Evolutionary conservation across 495 filamentous ascomycete genomes (phyloP).

Genomic region (Xylaria flabelliformis): DNA sequence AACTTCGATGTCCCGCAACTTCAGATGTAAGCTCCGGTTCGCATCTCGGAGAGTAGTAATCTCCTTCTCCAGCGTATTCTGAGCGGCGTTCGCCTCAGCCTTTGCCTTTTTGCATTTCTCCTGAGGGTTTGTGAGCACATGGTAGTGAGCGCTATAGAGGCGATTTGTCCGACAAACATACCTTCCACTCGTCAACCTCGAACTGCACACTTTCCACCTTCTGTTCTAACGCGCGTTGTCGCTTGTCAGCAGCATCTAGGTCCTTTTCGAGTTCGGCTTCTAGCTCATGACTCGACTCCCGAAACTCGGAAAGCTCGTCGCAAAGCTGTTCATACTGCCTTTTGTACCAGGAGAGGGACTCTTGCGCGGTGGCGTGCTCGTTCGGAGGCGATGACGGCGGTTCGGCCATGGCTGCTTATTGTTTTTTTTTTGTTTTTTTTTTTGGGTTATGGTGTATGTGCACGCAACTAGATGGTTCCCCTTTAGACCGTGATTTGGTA

Average conservation of each 20-base stretch:
- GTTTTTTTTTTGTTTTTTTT: not conserved
- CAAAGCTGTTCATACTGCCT: conserved; percentile 92
- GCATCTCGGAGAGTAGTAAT: conserved; percentile 87
- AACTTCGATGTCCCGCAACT: conserved; percentile 92
- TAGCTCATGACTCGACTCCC: conserved; percentile 89
- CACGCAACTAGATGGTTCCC: conserved; percentile 10
- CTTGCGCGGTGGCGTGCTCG: conserved; percentile 63
- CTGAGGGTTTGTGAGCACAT: conserved; percentile 53
- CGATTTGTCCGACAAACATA: conserved; percentile 49
- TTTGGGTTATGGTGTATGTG: not conserved
- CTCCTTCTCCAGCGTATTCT: conserved; percentile 91
- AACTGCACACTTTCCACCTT: conserved; percentile 84
- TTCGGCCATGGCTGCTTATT: conserved; percentile 60
- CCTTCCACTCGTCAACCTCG: conserved; percentile 98
- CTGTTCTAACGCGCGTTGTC: conserved; percentile 82
- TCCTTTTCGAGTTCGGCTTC: conserved; percentile 97
- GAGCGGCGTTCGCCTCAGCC: conserved; percentile 78
- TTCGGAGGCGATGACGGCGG: conserved; percentile 67
- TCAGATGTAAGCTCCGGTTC: conserved; percentile 80
- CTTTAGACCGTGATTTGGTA: conserved; percentile 10
- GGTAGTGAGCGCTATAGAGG: not conserved
- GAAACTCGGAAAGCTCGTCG: conserved; percentile 91
- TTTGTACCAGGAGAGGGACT: conserved; percentile 91
- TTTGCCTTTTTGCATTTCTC: conserved; percentile 97
- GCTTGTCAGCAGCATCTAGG: conserved; percentile 91